Conservation (phyloP, 2,329 filamentous ascomycete species). For the Dichotomopilus funicola region DNA sequence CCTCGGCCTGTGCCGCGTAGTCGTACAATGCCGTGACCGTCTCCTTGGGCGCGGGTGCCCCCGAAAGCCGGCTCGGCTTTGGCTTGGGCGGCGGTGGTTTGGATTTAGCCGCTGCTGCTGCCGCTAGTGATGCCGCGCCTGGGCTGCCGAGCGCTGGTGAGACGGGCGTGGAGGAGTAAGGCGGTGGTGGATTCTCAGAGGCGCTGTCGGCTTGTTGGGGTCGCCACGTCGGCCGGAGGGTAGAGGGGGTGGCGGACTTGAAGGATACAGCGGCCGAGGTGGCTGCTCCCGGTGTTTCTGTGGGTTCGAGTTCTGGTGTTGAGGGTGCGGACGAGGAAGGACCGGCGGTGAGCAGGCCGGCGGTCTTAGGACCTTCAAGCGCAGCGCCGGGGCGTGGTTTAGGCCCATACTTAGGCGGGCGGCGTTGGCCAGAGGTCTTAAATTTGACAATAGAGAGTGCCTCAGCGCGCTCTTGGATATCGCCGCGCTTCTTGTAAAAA, state of each 20-base stretch:
- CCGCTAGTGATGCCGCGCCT: conserved; percentile 24
- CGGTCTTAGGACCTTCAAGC: conserved; percentile 41
- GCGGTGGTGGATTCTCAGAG: conserved; percentile 60
- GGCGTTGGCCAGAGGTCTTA: conserved; percentile 73
- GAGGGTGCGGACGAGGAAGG: conserved; percentile 7
- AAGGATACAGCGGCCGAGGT: conserved; percentile 4
- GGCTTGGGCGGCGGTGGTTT: conserved; percentile 46
- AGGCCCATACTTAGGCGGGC: conserved; percentile 52
- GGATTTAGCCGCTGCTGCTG: conserved; percentile 48
- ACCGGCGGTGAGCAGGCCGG: conserved; percentile 47
- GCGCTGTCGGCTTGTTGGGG: conserved; percentile 31
- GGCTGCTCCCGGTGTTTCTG: conserved; percentile 2
- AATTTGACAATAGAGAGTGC: conserved; percentile 79
- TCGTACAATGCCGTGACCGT: conserved; percentile 90
- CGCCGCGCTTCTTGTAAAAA: conserved; percentile 81
- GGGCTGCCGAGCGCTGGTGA: conserved; percentile 26
- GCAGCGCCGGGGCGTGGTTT: conserved; percentile 47
- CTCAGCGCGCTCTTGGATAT: conserved; percentile 80
- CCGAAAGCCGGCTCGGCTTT: conserved; percentile 59
- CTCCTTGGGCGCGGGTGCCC: conserved; percentile 48
- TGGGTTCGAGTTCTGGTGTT: conserved; percentile 3
- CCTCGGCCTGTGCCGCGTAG: conserved; percentile 90
- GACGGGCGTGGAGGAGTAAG: conserved; percentile 50
- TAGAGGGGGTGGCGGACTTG: conserved; percentile 25
- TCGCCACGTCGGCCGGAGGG: conserved; percentile 16